These are phyloP conservation scores for Suillus decipiens DNA, from an alignment of 768 basidiomycete species.

Conservation along the genomic window DNA sequence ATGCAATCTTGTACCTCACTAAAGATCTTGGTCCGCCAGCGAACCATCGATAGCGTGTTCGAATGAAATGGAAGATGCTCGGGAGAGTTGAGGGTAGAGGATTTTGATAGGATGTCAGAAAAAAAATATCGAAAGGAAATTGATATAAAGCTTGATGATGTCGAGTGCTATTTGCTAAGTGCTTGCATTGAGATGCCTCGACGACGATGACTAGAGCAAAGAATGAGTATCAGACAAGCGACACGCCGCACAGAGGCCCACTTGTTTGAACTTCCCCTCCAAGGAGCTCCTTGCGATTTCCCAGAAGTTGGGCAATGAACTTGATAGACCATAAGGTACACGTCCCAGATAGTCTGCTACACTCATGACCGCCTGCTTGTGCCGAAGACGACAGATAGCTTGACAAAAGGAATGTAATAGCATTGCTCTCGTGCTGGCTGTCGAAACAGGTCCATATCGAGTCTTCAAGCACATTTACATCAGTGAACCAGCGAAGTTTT, in stretches of 20 bases:
- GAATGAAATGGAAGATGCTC: constrained; percentile 67
- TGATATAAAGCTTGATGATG: constrained; percentile 82
- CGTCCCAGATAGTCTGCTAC: constrained; percentile 77
- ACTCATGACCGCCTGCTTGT: constrained; percentile 70
- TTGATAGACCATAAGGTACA: constrained; percentile 61
- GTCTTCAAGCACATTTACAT: constrained; percentile 77
- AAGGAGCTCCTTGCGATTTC: constrained; percentile 87
- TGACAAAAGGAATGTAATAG: constrained; percentile 1
- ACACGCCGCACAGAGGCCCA: constrained; percentile 3
- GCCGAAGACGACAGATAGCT: constrained; percentile 41
- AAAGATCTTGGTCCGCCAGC: constrained; percentile 79
- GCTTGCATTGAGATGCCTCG: constrained; percentile 80
- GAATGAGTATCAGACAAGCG: constrained; percentile 7
- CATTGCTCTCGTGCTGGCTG: constrained; percentile 80
- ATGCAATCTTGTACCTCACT: constrained; percentile 86
- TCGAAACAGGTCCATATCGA: constrained; percentile 97
- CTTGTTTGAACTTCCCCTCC: constrained; percentile 92
- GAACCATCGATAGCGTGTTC: constrained; percentile 76
- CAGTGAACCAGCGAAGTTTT: too few relatives aligned
- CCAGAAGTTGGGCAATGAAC: constrained; percentile 91
- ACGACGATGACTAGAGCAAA: constrained; percentile 38
- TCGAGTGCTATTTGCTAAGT: constrained; percentile 91
- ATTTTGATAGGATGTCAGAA: constrained; percentile 70
- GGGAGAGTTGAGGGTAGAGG: constrained; percentile 43
- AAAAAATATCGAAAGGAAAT: constrained; percentile 80